phyloP scores from a whole-genome alignment of 345 rosid genomes.

The Rhizophora mangle region DNA sequence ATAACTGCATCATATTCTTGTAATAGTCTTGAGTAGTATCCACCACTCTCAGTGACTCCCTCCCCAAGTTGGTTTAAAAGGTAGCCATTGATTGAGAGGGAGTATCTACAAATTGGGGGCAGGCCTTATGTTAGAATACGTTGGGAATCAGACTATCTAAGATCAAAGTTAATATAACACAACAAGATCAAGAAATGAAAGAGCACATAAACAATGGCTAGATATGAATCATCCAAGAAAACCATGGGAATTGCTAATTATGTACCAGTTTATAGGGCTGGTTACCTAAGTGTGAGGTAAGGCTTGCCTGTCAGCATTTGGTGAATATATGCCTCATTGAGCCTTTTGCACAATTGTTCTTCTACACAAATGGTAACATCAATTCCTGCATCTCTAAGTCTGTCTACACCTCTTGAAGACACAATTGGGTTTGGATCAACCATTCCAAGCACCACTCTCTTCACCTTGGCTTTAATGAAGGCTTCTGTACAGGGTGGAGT shows the following conservation, averaged over 20 bases:
- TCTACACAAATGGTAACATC: constrained; percentile 65
- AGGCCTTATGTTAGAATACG: constrained; percentile 10
- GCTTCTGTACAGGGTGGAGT: constrained; percentile 96
- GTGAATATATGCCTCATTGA: constrained; percentile 73
- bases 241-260: not conserved
- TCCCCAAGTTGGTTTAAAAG: constrained; percentile 58
- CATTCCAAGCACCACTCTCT: constrained; percentile 76
- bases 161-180: not conserved
- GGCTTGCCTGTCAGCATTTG: constrained; percentile 66
- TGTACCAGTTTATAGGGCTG: not conserved
- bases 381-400: constrained; percentile 62
- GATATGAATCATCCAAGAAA: not conserved
- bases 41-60: constrained; percentile 47
- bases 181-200: not conserved
- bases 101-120: constrained; percentile 43
- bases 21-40: constrained; percentile 66
- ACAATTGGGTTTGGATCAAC: constrained; percentile 92
- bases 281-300: constrained; percentile 66
- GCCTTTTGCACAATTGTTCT: constrained; percentile 71
- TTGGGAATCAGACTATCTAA: not conserved
- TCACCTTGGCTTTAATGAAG: constrained; percentile 72
- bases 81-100: constrained; percentile 63
- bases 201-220: not conserved
- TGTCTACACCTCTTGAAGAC: constrained; percentile 63
- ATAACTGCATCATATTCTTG: constrained; percentile 74